Base-by-base conservation (phyloP, 192 early-diverging fungal species). In the Coemansia sp. region DNA sequence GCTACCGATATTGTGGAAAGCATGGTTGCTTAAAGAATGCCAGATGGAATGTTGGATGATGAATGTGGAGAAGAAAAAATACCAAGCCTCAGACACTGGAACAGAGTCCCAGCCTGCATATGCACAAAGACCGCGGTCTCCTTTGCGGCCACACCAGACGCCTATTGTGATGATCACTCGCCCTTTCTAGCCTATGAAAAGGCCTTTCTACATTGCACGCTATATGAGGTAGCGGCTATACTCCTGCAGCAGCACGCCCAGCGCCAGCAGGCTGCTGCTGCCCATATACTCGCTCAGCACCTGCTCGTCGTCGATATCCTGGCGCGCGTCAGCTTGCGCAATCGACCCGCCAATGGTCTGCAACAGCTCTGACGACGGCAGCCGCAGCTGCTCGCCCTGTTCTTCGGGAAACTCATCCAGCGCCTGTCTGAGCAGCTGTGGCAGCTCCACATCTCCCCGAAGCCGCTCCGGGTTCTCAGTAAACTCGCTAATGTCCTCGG, bases 281-380 rank as follows among this genome's bases (percentile, higher is more conserved):
- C 64, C 59, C 62, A 81, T 71, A 18, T 48, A 23, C 47, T 75
- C 73, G 55, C 64, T 73, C 7, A 65, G 47, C 18, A 32, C 43
- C 54, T 59, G 62, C 10, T 54, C 23, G 41, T 6, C n/a, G 14
- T 57, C 19, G 7, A 6, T 22, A 37, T 38, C 32, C 32, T 32
- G 57, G 16, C 43, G 22, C 0, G 78, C 73, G n/a, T 66, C 78
- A 0, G 50, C 39, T 29, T 51, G 54, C 14, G 66, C 63, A 50
- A 81, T 54, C 6, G 66, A 50, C 26, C 48, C 41, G 39, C 62
- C 61, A 63, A 81, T 81, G 53, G 69, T 66, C 19, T 38, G 50
- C 37, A 81, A 48, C 5, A 81, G 69, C 63, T 75, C 73, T 3
- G 78, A 81, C 14, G 78, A 81, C 27, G 78, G 78, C 14, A 81